A percentile compares a stretch with the other conserved stretches of the same genome.
These are phyloP conservation scores for Ciborinia camelliae DNA, from an alignment of 2,329 filamentous ascomycete genomes.

Conservation along the genomic window DNA sequence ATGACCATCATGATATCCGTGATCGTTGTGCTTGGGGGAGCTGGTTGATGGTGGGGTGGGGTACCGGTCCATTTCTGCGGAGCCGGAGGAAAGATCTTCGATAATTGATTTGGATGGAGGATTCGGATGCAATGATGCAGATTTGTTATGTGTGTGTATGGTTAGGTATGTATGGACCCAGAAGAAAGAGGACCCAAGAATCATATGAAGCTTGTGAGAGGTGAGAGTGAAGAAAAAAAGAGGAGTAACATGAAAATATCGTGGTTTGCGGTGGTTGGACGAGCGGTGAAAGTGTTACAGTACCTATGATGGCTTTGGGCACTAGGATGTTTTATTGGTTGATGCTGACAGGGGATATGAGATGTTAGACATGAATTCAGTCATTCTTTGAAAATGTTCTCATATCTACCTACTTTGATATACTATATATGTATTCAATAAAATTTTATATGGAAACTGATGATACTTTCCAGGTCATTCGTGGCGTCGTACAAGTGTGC, in stretches of 20 bases:
- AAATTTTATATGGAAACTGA: too few species aligned
- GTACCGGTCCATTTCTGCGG: slow-evolving; percentile 4
- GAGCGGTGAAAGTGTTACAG: slow-evolving; percentile 2
- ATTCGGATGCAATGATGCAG: not conserved
- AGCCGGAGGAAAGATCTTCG: not conserved
- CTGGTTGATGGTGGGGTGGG: slow-evolving; percentile 8
- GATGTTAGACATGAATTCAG: too few species aligned
- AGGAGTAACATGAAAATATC: not conserved
- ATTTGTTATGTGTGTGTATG: not conserved
- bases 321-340: not conserved
- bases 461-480: too few species aligned
- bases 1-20: not conserved
- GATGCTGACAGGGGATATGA: not conserved
- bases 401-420: too few species aligned
- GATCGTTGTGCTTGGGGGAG: not conserved
- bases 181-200: not conserved
- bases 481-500: too few species aligned
- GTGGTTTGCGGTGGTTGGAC: slow-evolving; percentile 5
- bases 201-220: slow-evolving; percentile 5
- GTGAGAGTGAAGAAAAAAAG: not conserved
- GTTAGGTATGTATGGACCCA: not conserved
- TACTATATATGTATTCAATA: too few species aligned
- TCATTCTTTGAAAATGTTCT: too few species aligned
- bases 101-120: not conserved
- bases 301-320: not conserved